Conservation (phyloP, 768 basidiomycete species). For the Lactarius deliciosus region DNA sequence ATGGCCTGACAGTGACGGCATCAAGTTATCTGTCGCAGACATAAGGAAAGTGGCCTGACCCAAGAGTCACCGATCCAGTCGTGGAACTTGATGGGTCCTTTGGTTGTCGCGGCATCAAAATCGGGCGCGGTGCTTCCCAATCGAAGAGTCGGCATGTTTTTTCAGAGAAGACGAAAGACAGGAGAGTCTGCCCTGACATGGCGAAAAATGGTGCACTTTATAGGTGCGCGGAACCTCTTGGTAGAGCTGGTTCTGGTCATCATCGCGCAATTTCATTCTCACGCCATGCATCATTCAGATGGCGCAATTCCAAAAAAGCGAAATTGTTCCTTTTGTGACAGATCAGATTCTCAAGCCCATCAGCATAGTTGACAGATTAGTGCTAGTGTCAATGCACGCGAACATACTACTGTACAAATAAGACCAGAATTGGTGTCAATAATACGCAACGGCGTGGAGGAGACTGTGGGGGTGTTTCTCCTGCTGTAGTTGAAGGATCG, state of each 20-base stretch:
- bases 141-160: slow-evolving; percentile 51
- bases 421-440: slow-evolving; percentile 45
- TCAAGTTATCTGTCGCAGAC: background rate
- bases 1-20: slow-evolving; percentile 51
- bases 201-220: background rate
- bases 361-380: background rate
- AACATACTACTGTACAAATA: slow-evolving; percentile 4
- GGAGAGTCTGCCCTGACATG: background rate
- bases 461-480: slow-evolving; percentile 90
- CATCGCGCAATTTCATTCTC: slow-evolving; percentile 64
- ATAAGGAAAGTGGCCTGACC: slow-evolving; percentile 45
- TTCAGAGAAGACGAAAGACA: slow-evolving; percentile 1
- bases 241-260: slow-evolving; percentile 30
- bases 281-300: slow-evolving; percentile 39
- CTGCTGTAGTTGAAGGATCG: slow-evolving; percentile 80
- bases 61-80: slow-evolving; percentile 89
- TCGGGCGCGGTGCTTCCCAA: slow-evolving; percentile 89
- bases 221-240: background rate
- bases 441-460: slow-evolving; percentile 89
- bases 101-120: slow-evolving; percentile 87
- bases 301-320: slow-evolving; percentile 16
- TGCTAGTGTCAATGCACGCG: slow-evolving; percentile 4
- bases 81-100: slow-evolving; percentile 87
- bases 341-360: background rate
- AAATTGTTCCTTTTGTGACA: background rate